Evolutionary conservation across 495 filamentous ascomycete species (phyloP), one percentile per base, ranked within the genome.

Genomic region (Aspergillus conjunctus): DNA sequence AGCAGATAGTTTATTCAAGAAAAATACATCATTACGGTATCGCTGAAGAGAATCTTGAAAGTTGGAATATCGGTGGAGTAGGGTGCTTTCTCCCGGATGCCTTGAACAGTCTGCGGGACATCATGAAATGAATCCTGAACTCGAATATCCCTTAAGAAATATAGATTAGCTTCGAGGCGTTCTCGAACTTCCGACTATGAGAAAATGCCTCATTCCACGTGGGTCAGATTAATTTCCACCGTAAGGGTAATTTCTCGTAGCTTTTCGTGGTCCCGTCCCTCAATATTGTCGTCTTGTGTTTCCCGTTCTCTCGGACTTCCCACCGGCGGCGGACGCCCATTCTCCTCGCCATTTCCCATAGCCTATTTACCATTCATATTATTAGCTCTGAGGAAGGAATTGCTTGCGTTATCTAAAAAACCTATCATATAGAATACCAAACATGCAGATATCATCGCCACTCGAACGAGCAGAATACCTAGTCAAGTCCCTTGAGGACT

Each of bases 401-500:
- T 11, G 15, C 37, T 26, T 26, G 26, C 26, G 2, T 26, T 5
- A 26, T 5, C 26, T 26, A 2, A 5, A 26, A 8, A 41, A n/a
- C 12, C 8, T 8, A 8, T 11, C 37, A 14, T n/a, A 41, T 9
- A 41, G 15, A 55, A 22, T 8, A 37, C 10, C 20, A 34, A 57
- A 31, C 12, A 61, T 68, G 68, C 30, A 32, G 3, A 12, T 14
- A 14, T 54, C 58, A 31, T 66, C 52, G 22, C 50, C 69, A 7
- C 34, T 41, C 34, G 49, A 45, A 34, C 66, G 53, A 30, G 66
- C 72, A 15, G 51, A 65, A 34, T 18, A 61, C 12, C 56, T 76
- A 0, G 48, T 76, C 17, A 31, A 17, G 18, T 54, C 71, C 17
- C 65, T 76, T 4, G 73, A 76, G 51, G 44, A 68, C n/a, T 62